Percentiles rank a stretch among this genome's conserved stretches.
phyloP scores from a whole-genome alignment of 352 stramenopile species.

The Pythium biforme region DNA sequence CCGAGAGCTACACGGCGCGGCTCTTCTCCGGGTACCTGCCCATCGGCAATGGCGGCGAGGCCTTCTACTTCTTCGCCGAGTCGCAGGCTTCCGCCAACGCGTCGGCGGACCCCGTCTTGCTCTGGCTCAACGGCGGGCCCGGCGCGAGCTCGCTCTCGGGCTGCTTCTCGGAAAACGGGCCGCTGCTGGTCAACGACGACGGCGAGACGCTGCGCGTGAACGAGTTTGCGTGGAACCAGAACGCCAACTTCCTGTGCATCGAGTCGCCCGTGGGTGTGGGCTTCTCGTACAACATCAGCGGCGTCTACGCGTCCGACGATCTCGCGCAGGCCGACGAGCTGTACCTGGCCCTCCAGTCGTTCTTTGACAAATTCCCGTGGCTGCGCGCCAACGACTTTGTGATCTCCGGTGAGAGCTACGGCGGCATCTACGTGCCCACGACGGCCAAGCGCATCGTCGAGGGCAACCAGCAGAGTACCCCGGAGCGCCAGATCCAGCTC shows the following conservation, averaged over 20 bases:
- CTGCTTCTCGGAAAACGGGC: slow-evolving; percentile 69
- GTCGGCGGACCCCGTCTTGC: slow-evolving; percentile 46
- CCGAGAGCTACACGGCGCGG: slow-evolving; percentile 43
- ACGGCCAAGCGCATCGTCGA: slow-evolving; percentile 57
- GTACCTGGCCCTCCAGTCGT: slow-evolving; percentile 73
- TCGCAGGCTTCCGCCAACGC: slow-evolving; percentile 36
- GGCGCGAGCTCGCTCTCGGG: slow-evolving; percentile 57
- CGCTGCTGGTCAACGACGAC: slow-evolving; percentile 59
- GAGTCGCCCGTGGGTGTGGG: slow-evolving; percentile 65
- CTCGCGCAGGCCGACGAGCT: slow-evolving; percentile 70
- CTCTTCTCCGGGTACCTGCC: slow-evolving; percentile 64
- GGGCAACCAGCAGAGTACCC: slow-evolving; percentile 32
- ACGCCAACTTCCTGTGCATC: slow-evolving; percentile 56
- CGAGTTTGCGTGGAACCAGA: slow-evolving; percentile 55
- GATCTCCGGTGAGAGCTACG: slow-evolving; percentile 77
- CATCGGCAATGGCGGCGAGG: slow-evolving; percentile 49
- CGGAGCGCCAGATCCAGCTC: slow-evolving; percentile 53
- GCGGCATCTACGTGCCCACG: slow-evolving; percentile 75
- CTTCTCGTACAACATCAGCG: slow-evolving; percentile 62
- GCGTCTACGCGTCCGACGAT: slow-evolving; percentile 76
- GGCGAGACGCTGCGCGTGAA: slow-evolving; percentile 46
- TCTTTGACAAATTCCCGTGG: slow-evolving; percentile 87
- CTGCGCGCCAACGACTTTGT: slow-evolving; percentile 78
- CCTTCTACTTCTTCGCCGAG: slow-evolving; percentile 73
- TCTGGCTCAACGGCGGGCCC: slow-evolving; percentile 72